Conservation (phyloP, 2,329 filamentous ascomycete species). For the Teratosphaeria viscida region DNA sequence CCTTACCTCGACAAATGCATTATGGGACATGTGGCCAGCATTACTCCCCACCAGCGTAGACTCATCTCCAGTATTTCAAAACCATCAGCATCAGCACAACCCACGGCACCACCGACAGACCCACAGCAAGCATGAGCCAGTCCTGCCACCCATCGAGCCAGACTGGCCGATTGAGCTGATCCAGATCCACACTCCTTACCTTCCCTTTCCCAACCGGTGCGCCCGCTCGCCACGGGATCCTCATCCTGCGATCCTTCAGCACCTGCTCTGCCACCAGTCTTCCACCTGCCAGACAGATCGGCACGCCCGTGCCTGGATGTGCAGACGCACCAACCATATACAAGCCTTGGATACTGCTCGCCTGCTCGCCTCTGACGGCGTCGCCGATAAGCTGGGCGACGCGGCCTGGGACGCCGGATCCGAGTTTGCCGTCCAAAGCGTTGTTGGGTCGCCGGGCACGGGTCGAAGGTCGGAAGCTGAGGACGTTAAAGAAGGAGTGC, state of each 20-base stretch:
- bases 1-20: neutral
- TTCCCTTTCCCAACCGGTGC: neutral
- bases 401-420: slow-evolving; percentile 14
- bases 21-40: neutral
- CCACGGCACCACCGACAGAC: slow-evolving; percentile 10
- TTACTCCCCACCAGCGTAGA: neutral
- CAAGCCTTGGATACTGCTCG: slow-evolving; percentile 36
- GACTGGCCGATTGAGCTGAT: slow-evolving; percentile 16
- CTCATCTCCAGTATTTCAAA: neutral
- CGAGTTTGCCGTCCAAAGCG: slow-evolving; percentile 26
- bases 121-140: slow-evolving; percentile 8
- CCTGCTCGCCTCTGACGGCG: slow-evolving; percentile 7
- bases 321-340: slow-evolving; percentile 69
- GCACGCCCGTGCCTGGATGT: slow-evolving; percentile 66
- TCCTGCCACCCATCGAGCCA: slow-evolving; percentile 17
- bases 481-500: slow-evolving; percentile 65
- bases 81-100: neutral
- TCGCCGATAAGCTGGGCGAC: slow-evolving; percentile 18
- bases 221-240: slow-evolving; percentile 30
- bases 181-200: slow-evolving; percentile 18
- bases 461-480: slow-evolving; percentile 54
- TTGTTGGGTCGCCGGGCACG: slow-evolving; percentile 41
- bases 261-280: slow-evolving; percentile 51
- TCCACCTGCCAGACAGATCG: slow-evolving; percentile 59
- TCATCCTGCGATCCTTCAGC: slow-evolving; percentile 28